Conservation (phyloP, 2,329 filamentous ascomycete species). For the Phialocephala subalpina region DNA sequence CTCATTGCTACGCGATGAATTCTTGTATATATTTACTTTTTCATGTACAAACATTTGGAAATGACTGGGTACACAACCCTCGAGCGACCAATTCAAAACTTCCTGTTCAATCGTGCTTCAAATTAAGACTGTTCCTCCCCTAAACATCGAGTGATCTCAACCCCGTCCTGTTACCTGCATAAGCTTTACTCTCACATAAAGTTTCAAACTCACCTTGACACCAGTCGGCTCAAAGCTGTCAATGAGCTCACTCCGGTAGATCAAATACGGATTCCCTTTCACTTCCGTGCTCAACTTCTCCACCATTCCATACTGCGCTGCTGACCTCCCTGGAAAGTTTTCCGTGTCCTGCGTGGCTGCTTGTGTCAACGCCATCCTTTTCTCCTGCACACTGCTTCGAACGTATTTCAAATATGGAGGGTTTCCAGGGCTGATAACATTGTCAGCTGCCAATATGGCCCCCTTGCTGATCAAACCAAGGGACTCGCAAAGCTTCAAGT, state of each 20-base stretch:
- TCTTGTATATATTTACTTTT: too few species aligned
- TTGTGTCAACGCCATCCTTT: slow-evolving; percentile 57
- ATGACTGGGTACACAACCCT: too few species aligned
- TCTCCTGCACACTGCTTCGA: slow-evolving; percentile 68
- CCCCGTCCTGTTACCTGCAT: slow-evolving; percentile 59
- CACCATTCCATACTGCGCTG: slow-evolving; percentile 46
- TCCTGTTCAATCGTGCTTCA: too few species aligned
- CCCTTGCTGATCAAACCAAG: slow-evolving; percentile 70
- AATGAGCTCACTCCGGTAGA: slow-evolving; percentile 70
- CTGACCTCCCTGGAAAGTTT: slow-evolving; percentile 37
- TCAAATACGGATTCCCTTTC: slow-evolving; percentile 67
- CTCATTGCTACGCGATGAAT: too few species aligned
- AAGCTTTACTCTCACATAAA: neutral
- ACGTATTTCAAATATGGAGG: slow-evolving; percentile 77
- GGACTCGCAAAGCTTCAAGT: slow-evolving; percentile 80
- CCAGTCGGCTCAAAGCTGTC: slow-evolving; percentile 75
- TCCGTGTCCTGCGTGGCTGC: slow-evolving; percentile 54
- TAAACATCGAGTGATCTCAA: slow-evolving; percentile 63
- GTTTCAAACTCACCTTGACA: slow-evolving; percentile 59
- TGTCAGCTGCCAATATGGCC: slow-evolving; percentile 72
- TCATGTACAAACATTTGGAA: too few species aligned
- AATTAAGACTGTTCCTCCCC: too few species aligned
- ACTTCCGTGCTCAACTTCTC: slow-evolving; percentile 46
- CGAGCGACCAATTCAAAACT: too few species aligned
- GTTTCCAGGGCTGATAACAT: slow-evolving; percentile 76